These are phyloP conservation scores for Salicornia ramosissima DNA, from an alignment of 148 eudicot species.

Conservation along the genomic window DNA sequence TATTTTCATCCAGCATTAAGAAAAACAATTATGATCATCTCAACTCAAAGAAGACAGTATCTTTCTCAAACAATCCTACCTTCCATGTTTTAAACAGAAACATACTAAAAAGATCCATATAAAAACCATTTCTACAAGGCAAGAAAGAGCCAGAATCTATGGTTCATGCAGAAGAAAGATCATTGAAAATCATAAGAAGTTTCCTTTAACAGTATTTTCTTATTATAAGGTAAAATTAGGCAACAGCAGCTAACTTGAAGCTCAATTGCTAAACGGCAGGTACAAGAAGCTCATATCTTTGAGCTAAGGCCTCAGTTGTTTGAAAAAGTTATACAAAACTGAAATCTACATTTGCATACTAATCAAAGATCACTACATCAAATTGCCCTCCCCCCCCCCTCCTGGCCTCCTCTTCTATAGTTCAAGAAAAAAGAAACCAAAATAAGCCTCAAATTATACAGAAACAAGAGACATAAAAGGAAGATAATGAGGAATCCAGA, in stretches of 20 bases:
- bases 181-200: not conserved
- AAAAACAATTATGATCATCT: conserved; percentile 4
- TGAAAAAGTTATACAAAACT: not conserved
- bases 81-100: not conserved
- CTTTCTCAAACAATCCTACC: not conserved
- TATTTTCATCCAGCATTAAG: conserved; percentile 39
- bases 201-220: not conserved
- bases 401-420: not conserved
- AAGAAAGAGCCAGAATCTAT: not conserved
- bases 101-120: not conserved
- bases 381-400: not conserved
- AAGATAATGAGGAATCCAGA: not conserved
- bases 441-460: not conserved
- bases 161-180: not conserved
- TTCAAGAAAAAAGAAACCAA: not conserved
- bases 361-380: not conserved
- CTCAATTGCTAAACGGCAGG: not conserved
- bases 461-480: not conserved
- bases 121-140: not conserved
- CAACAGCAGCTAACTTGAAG: not conserved
- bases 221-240: not conserved
- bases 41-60: conserved; percentile 3
- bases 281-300: not conserved
- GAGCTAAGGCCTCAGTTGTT: too few relatives aligned
- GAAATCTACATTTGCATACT: not conserved